Percentiles rank a stretch among this genome's conserved stretches.
Conservation (phyloP, 768 basidiomycete genomes). For the Pleurotus pulmonarius region DNA sequence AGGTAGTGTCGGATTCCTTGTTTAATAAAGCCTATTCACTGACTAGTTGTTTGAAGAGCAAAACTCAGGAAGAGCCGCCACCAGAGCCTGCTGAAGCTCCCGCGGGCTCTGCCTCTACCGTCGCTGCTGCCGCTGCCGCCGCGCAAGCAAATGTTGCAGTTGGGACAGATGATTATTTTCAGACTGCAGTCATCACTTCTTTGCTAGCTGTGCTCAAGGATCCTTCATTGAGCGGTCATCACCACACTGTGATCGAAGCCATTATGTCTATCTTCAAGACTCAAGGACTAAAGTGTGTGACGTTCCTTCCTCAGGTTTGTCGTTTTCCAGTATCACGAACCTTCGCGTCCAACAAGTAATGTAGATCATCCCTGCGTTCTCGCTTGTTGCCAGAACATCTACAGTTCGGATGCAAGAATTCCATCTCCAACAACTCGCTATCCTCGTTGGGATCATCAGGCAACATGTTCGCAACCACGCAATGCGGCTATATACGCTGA, state of each 20-base stretch:
- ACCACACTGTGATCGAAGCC: conserved; percentile 93
- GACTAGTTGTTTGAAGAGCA: conserved; percentile 34
- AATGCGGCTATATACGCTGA: conserved; percentile 76
- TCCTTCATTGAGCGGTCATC: conserved; percentile 78
- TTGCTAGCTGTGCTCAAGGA: conserved; percentile 87
- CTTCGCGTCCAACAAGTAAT: background rate
- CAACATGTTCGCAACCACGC: conserved; percentile 95
- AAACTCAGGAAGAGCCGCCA: conserved; percentile 60
- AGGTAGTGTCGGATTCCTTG: conserved; percentile 42
- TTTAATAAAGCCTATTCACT: background rate
- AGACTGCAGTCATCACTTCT: conserved; percentile 89
- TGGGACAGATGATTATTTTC: conserved; percentile 93
- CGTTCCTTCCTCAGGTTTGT: conserved; percentile 87
- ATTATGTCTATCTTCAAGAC: conserved; percentile 99
- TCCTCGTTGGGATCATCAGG: conserved; percentile 93
- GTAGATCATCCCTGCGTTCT: conserved; percentile 93
- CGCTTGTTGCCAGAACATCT: conserved; percentile 79
- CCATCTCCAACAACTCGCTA: conserved; percentile 92
- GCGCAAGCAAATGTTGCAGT: conserved; percentile 51
- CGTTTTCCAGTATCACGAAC: conserved; percentile 5
- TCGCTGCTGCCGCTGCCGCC: conserved; percentile 67
- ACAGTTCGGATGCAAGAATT: conserved; percentile 85
- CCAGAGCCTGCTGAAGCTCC: conserved; percentile 59
- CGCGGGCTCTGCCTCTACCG: conserved; percentile 54
- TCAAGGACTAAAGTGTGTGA: conserved; percentile 93